phyloP scores from a whole-genome alignment of 164 flowering plant species.

The Platanus orientalis region DNA sequence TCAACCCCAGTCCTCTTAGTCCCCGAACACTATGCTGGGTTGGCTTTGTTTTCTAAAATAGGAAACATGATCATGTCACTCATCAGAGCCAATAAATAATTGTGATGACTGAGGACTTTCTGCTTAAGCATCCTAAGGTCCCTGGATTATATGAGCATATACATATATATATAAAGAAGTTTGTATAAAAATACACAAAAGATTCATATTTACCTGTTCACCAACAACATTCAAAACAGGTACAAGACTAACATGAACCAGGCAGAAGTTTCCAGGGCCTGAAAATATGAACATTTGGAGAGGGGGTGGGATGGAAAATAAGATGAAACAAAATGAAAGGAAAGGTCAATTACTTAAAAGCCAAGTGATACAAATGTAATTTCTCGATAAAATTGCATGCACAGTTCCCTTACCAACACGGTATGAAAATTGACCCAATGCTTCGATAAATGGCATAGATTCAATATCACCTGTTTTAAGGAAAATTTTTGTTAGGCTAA shows the following conservation, averaged over 20 bases:
- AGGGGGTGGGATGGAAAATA: too few relatives aligned
- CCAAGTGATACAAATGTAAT: not conserved
- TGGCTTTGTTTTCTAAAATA: constrained; percentile 91
- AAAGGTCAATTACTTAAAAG: too few relatives aligned
- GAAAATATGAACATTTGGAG: constrained; percentile 5
- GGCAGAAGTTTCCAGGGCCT: constrained; percentile 90
- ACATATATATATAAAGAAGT: not conserved
- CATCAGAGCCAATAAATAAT: not conserved
- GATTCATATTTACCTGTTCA: constrained; percentile 57
- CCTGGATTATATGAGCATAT: too few relatives aligned
- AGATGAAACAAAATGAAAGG: constrained; percentile 1
- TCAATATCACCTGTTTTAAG: constrained; percentile 84
- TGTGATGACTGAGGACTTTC: not conserved
- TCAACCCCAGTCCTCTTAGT: constrained; percentile 76
- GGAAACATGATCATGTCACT: not conserved
- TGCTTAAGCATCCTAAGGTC: not conserved
- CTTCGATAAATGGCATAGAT: constrained; percentile 92
- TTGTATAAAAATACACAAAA: not conserved
- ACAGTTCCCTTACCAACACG: constrained; percentile 65
- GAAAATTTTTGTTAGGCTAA: not conserved
- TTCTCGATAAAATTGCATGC: constrained; percentile 1
- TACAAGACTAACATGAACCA: constrained; percentile 95
- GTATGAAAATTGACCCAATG: constrained; percentile 87
- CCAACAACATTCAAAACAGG: constrained; percentile 93
- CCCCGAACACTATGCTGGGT: constrained; percentile 92